Percentiles rank a stretch among this genome's conserved stretches.
These are phyloP conservation scores for Pelargonium fulgidum DNA, from an alignment of 441 rosid species.

Conservation along the genomic window DNA sequence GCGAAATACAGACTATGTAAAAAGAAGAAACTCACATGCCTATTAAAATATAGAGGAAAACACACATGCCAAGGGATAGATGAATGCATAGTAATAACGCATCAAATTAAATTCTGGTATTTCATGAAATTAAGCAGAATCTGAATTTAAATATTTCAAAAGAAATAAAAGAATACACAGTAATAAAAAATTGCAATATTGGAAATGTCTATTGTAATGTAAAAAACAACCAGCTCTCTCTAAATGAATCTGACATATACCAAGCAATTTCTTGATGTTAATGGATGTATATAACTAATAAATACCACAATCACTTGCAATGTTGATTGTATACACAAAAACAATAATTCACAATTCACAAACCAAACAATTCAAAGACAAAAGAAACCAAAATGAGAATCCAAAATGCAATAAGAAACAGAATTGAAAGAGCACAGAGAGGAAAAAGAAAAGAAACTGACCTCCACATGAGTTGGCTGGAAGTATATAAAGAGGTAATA, in stretches of 20 bases:
- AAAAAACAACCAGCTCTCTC: neutral
- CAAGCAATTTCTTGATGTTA: neutral
- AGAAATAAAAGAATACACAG: too few species aligned
- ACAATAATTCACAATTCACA: neutral
- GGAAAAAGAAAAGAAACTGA: neutral
- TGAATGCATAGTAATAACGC: neutral
- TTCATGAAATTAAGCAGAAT: neutral
- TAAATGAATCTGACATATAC: neutral
- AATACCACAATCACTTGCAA: neutral
- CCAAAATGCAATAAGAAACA: neutral
- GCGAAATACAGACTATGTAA: neutral
- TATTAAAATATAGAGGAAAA: neutral
- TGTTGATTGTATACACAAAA: neutral
- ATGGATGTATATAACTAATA: neutral
- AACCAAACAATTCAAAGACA: neutral
- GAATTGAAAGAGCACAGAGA: neutral
- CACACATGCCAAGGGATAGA: too few species aligned
- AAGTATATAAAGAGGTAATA: conserved; percentile 48
- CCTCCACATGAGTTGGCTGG: conserved; percentile 50
- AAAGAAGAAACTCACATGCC: neutral
- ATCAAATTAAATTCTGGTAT: neutral
- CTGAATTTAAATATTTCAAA: too few species aligned
- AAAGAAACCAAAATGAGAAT: neutral
- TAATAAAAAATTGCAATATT: neutral
- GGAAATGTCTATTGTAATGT: neutral